Evolutionary conservation across 345 rosid genomes (phyloP), one percentile per base, ranked within the genome.

Genomic region (Citrus medica): DNA sequence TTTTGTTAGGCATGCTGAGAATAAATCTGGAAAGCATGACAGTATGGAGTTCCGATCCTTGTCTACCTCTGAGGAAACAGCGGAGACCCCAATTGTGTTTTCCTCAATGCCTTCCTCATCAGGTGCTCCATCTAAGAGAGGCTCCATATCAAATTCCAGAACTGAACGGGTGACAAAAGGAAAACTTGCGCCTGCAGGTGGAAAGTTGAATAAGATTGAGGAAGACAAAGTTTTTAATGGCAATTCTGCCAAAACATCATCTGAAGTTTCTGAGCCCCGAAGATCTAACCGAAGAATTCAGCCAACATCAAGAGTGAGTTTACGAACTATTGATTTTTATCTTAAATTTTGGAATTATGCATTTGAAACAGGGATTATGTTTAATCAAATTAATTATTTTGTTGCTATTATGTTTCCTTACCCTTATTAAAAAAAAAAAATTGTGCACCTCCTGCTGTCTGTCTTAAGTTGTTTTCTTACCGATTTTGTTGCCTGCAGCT

Each of bases 271-370:
- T 69, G 99, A 92, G 85, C 98, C 96, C 42, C 96, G 99, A n/a
- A 88, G 99, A 84, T 97, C 98, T 69, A 82, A 79, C 65, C 97
- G 98, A 67, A 90, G 91, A 85, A 97, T 97, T 81, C 98, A 93
- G 87, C 99, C 99, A 74, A 97, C 99, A 22, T 97, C 98, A 65
- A 91, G 96, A 82, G 99, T 94, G 85, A 88, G 98, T n/a, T 10
- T 28, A 32, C 30, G 28, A 42, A 78, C 24, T 12, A 64, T 46
- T 37, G 66, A 22, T 24, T 64, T 56, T 22, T 71, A 22, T 25
- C 27, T 55, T 33, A 38, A 27, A 27, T 1, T 51, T 58, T 30
- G 48, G 7, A 24, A 42, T 38, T 35, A 32, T 9, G 55, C 25
- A 12, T 68, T 21, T 9, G 28, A n/a, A 38, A 9, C 19, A 24